Evolutionary conservation across 2,329 filamentous ascomycete species (phyloP).

Genomic region (Zarea fungicola): DNA sequence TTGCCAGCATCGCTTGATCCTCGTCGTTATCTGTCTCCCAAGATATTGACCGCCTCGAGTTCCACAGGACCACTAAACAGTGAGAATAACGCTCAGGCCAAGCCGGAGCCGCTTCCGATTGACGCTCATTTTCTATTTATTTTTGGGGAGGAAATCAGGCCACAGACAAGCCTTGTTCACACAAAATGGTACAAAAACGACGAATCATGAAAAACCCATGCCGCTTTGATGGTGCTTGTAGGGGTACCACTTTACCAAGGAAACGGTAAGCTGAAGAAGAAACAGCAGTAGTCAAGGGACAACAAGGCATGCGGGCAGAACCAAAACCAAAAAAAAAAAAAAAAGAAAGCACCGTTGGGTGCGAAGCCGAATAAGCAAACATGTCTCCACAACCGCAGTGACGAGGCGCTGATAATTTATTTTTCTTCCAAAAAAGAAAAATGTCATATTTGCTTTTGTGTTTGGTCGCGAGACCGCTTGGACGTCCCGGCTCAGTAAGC

Average conservation of each 20-base stretch:
- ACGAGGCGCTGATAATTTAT: not conserved
- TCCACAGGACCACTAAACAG: too few species aligned
- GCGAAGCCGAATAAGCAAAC: not conserved
- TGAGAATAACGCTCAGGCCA: too few species aligned
- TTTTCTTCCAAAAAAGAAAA: too few species aligned
- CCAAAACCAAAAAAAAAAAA: not conserved
- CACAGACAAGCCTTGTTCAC: not conserved
- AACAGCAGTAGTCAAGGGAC: not conserved
- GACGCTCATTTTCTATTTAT: too few species aligned
- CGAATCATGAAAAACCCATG: conserved; percentile 3
- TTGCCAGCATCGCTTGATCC: too few species aligned
- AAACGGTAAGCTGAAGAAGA: not conserved
- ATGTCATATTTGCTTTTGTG: too few species aligned
- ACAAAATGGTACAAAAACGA: not conserved
- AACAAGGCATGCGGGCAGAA: not conserved
- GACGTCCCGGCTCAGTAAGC: too few species aligned
- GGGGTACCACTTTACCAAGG: not conserved
- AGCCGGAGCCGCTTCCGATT: too few species aligned
- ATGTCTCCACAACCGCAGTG: not conserved
- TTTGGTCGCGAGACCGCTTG: too few species aligned
- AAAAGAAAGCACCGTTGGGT: not conserved
- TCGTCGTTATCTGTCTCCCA: too few species aligned
- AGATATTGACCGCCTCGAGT: too few species aligned
- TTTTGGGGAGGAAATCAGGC: too few species aligned
- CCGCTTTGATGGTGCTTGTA: not conserved